phyloP scores from a whole-genome alignment of 2,329 filamentous ascomycete genomes.

The Colletotrichum sp. region DNA sequence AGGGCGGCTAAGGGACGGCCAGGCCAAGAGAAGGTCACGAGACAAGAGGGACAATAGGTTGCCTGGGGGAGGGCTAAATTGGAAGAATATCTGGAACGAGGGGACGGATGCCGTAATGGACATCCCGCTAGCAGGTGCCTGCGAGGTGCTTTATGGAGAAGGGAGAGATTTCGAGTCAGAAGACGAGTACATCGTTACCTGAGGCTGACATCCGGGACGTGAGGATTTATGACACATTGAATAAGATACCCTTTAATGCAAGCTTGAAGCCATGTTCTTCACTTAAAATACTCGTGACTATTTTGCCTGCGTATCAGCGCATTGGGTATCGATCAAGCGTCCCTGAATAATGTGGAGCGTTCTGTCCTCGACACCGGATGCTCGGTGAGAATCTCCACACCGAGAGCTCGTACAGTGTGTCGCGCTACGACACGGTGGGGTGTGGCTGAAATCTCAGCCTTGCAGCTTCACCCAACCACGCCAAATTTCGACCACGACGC shows the following conservation, averaged over 20 bases:
- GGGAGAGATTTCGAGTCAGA: constrained; percentile 35
- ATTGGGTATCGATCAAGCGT: background rate
- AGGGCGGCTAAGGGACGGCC: constrained; percentile 53
- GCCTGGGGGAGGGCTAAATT: constrained; percentile 59
- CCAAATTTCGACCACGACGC: constrained; percentile 9
- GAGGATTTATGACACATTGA: background rate
- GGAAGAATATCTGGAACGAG: constrained; percentile 85
- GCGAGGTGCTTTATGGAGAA: constrained; percentile 88
- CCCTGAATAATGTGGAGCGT: background rate
- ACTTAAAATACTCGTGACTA: too few relatives aligned
- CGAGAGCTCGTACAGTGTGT: constrained; percentile 20
- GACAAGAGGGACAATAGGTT: constrained; percentile 40
- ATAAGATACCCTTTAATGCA: background rate
- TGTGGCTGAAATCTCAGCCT: constrained; percentile 23
- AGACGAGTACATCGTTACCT: constrained; percentile 20
- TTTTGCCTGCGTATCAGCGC: background rate
- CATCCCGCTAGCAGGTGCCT: constrained; percentile 91
- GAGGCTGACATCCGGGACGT: background rate
- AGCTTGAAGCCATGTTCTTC: background rate
- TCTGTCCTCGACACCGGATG: background rate
- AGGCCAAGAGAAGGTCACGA: constrained; percentile 31
- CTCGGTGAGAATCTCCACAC: constrained; percentile 11
- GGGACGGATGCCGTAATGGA: constrained; percentile 98
- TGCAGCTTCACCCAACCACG: constrained; percentile 20
- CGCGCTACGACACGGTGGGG: constrained; percentile 6